Evolutionary conservation across 768 basidiomycete genomes (phyloP).

Genomic region (Cubamyces lactineus): DNA sequence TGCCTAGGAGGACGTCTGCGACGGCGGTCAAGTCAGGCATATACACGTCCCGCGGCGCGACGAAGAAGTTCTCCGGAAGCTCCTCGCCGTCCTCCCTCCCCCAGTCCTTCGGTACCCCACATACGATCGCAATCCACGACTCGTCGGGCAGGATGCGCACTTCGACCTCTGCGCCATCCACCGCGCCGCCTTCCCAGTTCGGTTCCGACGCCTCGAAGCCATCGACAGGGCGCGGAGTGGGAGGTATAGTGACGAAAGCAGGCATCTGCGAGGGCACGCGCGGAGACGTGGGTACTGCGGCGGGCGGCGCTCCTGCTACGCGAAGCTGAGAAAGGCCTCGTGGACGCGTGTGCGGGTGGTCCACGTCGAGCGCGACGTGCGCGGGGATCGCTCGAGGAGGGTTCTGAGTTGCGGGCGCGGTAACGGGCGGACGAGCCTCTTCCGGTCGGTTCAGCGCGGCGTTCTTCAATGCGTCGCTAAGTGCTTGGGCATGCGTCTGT

Average conservation of each 20-base stretch:
- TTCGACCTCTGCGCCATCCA: constrained; percentile 31
- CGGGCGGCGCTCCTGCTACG: constrained; percentile 33
- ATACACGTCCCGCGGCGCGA: constrained; percentile 77
- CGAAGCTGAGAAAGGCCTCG: constrained; percentile 25
- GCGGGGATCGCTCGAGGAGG: neutral
- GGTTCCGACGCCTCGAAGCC: neutral
- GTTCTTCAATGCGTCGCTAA: constrained; percentile 25
- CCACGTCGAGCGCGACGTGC: neutral
- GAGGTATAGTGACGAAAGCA: constrained; percentile 38
- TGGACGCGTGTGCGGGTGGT: neutral
- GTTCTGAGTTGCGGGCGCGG: neutral
- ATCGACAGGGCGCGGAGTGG: constrained; percentile 36
- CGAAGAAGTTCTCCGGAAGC: constrained; percentile 71
- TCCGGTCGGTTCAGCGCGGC: constrained; percentile 3
- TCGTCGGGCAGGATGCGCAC: constrained; percentile 61
- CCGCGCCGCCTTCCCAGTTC: neutral
- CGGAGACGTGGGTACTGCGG: constrained; percentile 29
- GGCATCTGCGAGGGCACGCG: constrained; percentile 24
- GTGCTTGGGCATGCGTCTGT: constrained; percentile 17
- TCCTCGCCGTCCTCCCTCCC: constrained; percentile 37
- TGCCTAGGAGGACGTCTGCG: constrained; percentile 76
- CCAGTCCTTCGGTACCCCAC: constrained; percentile 61
- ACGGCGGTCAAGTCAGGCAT: constrained; percentile 82
- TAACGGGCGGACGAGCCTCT: neutral
- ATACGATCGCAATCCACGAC: constrained; percentile 80